Evolutionary conservation across 2,329 filamentous ascomycete species (phyloP).

Genomic region (Cyphellophora europaea): DNA sequence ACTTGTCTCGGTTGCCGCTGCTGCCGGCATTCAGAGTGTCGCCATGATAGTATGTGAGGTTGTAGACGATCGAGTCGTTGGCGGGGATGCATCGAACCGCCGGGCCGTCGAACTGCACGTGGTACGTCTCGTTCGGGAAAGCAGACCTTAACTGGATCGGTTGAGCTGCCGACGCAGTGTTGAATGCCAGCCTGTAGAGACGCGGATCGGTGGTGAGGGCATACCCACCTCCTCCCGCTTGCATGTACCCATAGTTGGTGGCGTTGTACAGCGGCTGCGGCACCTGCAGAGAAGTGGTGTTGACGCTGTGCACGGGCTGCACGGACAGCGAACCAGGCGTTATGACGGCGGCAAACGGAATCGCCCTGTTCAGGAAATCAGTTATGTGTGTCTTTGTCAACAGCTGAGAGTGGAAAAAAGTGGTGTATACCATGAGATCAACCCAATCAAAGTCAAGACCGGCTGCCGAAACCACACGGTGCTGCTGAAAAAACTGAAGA

Average conservation of each 20-base stretch:
- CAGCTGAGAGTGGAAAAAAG: not conserved
- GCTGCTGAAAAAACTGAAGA: slow-evolving; percentile 6
- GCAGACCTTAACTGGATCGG: slow-evolving; percentile 6
- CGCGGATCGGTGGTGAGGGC: slow-evolving; percentile 6
- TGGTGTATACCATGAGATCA: slow-evolving; percentile 8
- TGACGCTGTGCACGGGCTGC: slow-evolving; percentile 2
- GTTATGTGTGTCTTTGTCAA: not conserved
- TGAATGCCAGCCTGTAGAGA: slow-evolving; percentile 5
- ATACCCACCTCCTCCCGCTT: no score
- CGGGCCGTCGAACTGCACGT: slow-evolving; percentile 6
- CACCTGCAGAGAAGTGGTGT: slow-evolving; percentile 4
- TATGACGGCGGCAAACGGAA: slow-evolving; percentile 9
- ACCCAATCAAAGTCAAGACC: slow-evolving; percentile 5
- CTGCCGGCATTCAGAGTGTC: not conserved
- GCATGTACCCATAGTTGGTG: slow-evolving; percentile 2
- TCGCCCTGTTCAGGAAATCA: slow-evolving; percentile 3
- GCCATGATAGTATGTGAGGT: no score
- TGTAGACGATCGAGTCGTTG: no score
- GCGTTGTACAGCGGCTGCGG: slow-evolving; percentile 6
- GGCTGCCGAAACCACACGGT: slow-evolving; percentile 7
- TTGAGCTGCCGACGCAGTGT: slow-evolving; percentile 3
- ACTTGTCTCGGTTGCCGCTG: no score
- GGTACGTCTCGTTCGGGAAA: slow-evolving; percentile 6
- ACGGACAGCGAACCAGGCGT: slow-evolving; percentile 8
- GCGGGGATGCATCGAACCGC: slow-evolving; percentile 6